Percentiles rank a stretch among this genome's conserved stretches.
Conservation (phyloP, 2,329 filamentous ascomycete genomes). For the Fusarium newnesense region DNA sequence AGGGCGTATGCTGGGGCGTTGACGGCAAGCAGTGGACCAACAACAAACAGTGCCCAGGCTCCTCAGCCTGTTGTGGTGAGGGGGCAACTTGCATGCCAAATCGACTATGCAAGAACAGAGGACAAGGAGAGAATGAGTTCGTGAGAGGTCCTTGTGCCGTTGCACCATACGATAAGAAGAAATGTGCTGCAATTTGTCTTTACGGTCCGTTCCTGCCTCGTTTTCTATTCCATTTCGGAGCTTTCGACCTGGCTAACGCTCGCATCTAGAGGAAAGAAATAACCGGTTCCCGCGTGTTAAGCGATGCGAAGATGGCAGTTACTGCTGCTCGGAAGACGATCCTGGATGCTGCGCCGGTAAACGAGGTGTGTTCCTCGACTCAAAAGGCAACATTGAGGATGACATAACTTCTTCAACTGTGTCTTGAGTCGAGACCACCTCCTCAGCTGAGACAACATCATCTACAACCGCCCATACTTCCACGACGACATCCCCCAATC, state of each 20-base stretch:
- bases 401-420: not conserved
- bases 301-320: constrained; percentile 30
- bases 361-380: constrained; percentile 22
- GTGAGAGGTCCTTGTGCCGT: constrained; percentile 33
- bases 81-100: constrained; percentile 29
- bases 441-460: not conserved
- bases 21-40: not conserved
- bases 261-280: constrained; percentile 4
- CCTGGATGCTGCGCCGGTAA: constrained; percentile 21
- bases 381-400: not conserved
- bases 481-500: not conserved
- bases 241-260: not conserved
- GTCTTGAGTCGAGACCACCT: not conserved
- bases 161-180: constrained; percentile 15
- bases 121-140: constrained; percentile 15
- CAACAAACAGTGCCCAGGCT: constrained; percentile 21
- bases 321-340: constrained; percentile 32
- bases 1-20: not conserved
- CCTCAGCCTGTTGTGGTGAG: constrained; percentile 23
- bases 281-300: constrained; percentile 25
- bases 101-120: constrained; percentile 27
- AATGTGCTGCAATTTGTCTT: constrained; percentile 26
- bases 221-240: not conserved
- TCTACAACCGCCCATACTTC: not conserved
- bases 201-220: not conserved